Conservation (phyloP, 306 rosid species). For the Begonia fuchsioides region DNA sequence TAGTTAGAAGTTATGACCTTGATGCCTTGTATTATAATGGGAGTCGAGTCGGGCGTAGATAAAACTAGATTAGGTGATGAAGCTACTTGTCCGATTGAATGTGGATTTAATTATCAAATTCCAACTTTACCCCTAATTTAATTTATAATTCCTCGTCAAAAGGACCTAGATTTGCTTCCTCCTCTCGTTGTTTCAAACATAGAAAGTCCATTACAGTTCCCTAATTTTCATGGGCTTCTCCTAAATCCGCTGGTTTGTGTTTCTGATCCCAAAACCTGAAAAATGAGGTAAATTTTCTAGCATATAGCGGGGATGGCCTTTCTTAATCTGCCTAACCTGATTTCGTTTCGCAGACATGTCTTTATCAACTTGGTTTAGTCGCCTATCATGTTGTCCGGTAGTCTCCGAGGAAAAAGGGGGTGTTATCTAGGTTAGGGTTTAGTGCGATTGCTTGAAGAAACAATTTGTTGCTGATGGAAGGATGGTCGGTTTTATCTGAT, state of each 20-base stretch:
- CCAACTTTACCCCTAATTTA: too few relatives aligned
- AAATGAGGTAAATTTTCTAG: neutral
- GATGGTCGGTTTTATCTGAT: slow-evolving; percentile 34
- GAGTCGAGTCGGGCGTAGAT: too few relatives aligned
- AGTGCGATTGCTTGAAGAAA: neutral
- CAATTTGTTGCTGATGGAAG: slow-evolving; percentile 51
- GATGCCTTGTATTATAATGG: too few relatives aligned
- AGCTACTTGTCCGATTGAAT: too few relatives aligned
- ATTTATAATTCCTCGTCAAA: too few relatives aligned
- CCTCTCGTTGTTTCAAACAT: too few relatives aligned
- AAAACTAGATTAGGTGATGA: too few relatives aligned
- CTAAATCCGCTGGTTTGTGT: neutral
- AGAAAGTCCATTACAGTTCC: too few relatives aligned
- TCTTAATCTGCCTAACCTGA: neutral
- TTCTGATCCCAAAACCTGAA: neutral
- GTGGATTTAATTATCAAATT: too few relatives aligned
- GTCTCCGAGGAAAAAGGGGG: neutral
- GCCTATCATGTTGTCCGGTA: neutral
- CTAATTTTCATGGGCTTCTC: neutral
- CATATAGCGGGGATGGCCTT: neutral
- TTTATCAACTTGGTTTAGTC: neutral
- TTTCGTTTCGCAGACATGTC: neutral
- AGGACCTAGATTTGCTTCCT: too few relatives aligned
- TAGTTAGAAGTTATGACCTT: too few relatives aligned
- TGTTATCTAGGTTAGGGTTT: too few relatives aligned